Conservation (phyloP, 192 early-diverging fungal species). For the Coemansia sp. region DNA sequence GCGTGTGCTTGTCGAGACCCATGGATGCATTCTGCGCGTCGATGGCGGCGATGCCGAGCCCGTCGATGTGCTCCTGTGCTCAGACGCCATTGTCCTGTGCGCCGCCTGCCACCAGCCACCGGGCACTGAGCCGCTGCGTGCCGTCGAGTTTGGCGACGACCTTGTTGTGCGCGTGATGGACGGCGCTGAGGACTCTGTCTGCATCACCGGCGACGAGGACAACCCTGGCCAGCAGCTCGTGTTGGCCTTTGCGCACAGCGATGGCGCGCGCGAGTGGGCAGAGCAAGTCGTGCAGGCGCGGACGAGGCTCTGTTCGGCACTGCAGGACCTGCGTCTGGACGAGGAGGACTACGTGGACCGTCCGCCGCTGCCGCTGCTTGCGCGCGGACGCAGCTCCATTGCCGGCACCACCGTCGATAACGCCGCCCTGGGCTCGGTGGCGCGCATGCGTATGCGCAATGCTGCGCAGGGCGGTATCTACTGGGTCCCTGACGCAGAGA, state of each 20-base stretch:
- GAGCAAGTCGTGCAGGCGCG: slow-evolving; percentile 26
- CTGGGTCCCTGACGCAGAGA: slow-evolving; percentile 56
- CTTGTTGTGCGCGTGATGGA: slow-evolving; percentile 22
- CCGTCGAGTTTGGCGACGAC: slow-evolving; percentile 32
- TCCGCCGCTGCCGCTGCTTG: slow-evolving; percentile 33
- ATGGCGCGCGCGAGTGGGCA: slow-evolving; percentile 34
- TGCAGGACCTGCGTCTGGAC: slow-evolving; percentile 53
- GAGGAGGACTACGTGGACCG: slow-evolving; percentile 51
- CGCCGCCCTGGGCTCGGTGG: neutral
- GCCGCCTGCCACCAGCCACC: neutral
- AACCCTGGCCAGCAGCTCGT: neutral
- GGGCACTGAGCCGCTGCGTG: slow-evolving; percentile 21
- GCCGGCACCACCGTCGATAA: slow-evolving; percentile 18
- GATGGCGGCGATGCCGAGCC: neutral
- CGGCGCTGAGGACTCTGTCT: slow-evolving; percentile 1
- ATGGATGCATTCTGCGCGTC: neutral
- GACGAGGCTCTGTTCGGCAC: slow-evolving; percentile 7
- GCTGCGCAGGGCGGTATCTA: slow-evolving; percentile 27
- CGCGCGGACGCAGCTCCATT: slow-evolving; percentile 47
- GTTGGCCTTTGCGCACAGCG: slow-evolving; percentile 16
- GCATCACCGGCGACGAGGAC: slow-evolving; percentile 15
- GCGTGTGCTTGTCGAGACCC: slow-evolving; percentile 29
- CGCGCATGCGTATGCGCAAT: slow-evolving; percentile 12
- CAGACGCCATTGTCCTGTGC: slow-evolving; percentile 36
- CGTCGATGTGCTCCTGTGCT: slow-evolving; percentile 36